phyloP scores from a whole-genome alignment of 805 yeast species.

The Starmerella sirachaensis region DNA sequence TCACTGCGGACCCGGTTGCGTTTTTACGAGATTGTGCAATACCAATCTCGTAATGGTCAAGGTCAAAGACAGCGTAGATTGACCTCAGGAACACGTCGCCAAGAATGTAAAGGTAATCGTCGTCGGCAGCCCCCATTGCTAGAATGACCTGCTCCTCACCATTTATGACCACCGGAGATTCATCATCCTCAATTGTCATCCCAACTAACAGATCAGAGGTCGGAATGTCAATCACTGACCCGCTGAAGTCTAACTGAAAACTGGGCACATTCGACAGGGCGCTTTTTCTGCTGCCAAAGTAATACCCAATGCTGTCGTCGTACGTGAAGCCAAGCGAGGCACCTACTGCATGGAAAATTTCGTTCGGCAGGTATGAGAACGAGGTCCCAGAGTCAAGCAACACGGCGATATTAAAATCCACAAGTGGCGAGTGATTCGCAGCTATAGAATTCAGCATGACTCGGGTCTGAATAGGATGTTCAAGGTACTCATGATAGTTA shows the following conservation, averaged over 20 bases:
- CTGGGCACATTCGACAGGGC: slow-evolving; percentile 25
- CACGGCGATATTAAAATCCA: slow-evolving; percentile 31
- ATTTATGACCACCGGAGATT: slow-evolving; percentile 27
- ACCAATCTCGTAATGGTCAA: slow-evolving; percentile 45
- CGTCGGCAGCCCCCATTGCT: slow-evolving; percentile 23
- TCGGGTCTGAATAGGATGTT: slow-evolving; percentile 18
- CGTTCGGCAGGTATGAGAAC: slow-evolving; percentile 37
- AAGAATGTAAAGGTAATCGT: slow-evolving; percentile 33
- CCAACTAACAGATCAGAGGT: slow-evolving; percentile 12
- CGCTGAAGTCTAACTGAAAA: slow-evolving; percentile 28
- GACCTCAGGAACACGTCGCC: slow-evolving; percentile 58
- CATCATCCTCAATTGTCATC: slow-evolving; percentile 12
- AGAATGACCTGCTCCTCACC: slow-evolving; percentile 21
- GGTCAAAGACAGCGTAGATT: slow-evolving; percentile 61
- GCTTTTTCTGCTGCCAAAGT: slow-evolving; percentile 23
- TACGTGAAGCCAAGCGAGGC: slow-evolving; percentile 32
- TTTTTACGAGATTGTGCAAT: slow-evolving; percentile 39
- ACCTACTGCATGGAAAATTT: slow-evolving; percentile 24
- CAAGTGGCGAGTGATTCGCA: slow-evolving; percentile 3
- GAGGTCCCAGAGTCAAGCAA: slow-evolving; percentile 51
- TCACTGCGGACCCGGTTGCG: slow-evolving; percentile 17
- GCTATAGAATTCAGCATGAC: slow-evolving; percentile 17
- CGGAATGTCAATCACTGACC: slow-evolving; percentile 22
- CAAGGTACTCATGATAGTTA: slow-evolving; percentile 14
- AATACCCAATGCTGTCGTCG: slow-evolving; percentile 30